Evolutionary conservation across 2,329 filamentous ascomycete species (phyloP), one percentile per base, ranked within the genome.

Genomic region (Claviceps quebecensis): DNA sequence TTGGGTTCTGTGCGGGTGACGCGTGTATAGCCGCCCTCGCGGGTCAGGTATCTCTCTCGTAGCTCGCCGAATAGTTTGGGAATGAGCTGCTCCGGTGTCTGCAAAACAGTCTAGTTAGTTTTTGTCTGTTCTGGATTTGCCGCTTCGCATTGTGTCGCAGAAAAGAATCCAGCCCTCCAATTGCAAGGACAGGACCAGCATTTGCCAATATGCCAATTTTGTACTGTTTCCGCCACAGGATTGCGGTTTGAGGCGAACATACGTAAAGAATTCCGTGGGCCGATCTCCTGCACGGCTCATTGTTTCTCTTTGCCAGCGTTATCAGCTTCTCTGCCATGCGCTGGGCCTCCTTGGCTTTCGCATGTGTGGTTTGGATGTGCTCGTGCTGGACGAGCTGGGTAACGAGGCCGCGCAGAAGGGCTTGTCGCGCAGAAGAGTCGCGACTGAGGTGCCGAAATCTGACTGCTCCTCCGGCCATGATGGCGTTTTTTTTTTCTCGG

Each of bases 331-430:
- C 93, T 7, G 90, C 93, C 59, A 97, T 68, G 44, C 87, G 79
- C 71, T 98, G 93, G 19, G 93, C 87, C 73, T 98, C 93, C 71
- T 97, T 98, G 47, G 93, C 93, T 72, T 97, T 97, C 66, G 85
- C 83, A 77, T 86, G 96, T 71, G 93, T 95, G 48, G 93, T 98
- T 57, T 84, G 83, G 72, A 98, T 95, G 56, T 87, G 83, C 73
- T 98, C 93, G 69, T 95, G 82, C 69, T 87, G 78, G 71, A 98
- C 86, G 58, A 98, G 85, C 51, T 91, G 93, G 59, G 91, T 95
- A 66, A 97, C 90, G 55, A 98, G 77, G 71, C 97, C 96, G 63
- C 93, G 88, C 59, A 98, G 83, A 60, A 98, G 81, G 50, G 93
- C 91, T 72, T 91, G 81, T 66, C 93, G 81, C 67, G 96, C 93